Evolutionary conservation across 805 yeast species (phyloP), one percentile per base, ranked within the genome.

Genomic region (Nakazawaea peltata): DNA sequence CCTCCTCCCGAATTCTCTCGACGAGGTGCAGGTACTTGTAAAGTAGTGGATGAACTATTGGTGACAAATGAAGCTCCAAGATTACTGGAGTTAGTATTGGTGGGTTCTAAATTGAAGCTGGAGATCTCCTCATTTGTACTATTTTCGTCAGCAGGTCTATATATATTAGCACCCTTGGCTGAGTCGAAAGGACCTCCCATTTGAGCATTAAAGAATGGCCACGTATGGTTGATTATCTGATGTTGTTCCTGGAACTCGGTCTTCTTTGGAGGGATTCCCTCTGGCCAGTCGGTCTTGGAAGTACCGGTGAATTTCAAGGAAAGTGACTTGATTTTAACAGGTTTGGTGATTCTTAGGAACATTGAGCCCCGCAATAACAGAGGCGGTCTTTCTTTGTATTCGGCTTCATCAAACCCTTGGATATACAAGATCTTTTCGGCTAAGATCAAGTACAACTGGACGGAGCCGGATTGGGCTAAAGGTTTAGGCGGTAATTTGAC

Each of bases 261-360:
- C 44, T 77, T 77, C 51, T 81, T 84, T 0, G 97, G 96, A 0
- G 97, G 97, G 14, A 90, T 88, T 2, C 98, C 98, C 50, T 92
- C 97, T 3, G 97, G 97, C 96, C 97, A 88, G 41, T 88, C 95
- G 0, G 96, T 88, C 44, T 82, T 68, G 25, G 82, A 71, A 2
- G 55, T 51, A 1, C 96, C 97, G 34, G 67, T 67, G 46, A 88
- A 75, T 2, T 66, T 61, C 32, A 88, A 61, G 4, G 61, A 53
- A 10, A 88, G 72, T 14, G 71, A 53, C 54, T 81, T 84, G 41
- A 88, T 61, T 51, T 77, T 83, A 19, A 79, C 66, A 0, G 90
- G 79, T 48, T 85, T 86, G 30, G 76, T 47, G 5, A 88, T 70
- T 32, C 88, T 65, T 3, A 88, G 41, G 32, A 79, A 71, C 14